A percentile compares a stretch with the other conserved stretches of the same genome.
These are phyloP conservation scores for Solanum hybrid DNA, from an alignment of 305 asterid species.

Conservation along the genomic window DNA sequence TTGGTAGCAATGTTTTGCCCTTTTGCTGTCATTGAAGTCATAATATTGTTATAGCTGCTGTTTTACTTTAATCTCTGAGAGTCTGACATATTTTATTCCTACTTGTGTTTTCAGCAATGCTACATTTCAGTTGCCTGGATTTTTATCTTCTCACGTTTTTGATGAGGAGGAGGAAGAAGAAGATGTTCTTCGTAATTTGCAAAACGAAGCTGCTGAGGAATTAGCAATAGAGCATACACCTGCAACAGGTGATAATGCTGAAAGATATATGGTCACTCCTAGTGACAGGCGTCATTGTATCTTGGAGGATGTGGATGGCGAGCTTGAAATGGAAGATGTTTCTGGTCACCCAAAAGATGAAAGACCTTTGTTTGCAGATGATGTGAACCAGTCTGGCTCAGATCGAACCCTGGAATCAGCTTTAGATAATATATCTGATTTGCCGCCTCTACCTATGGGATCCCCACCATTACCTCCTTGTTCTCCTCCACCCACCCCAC, in stretches of 20 bases:
- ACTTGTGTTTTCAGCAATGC: constrained; percentile 56
- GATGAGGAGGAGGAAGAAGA: constrained; percentile 72
- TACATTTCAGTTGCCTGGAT: constrained; percentile 73
- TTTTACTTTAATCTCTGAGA: constrained; percentile 11
- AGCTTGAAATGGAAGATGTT: constrained; percentile 99
- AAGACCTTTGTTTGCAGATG: constrained; percentile 26
- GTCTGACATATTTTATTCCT: background rate
- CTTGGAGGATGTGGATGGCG: constrained; percentile 92
- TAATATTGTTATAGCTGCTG: background rate
- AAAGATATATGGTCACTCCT: constrained; percentile 44
- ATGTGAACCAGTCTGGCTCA: constrained; percentile 22
- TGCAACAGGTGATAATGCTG: constrained; percentile 35
- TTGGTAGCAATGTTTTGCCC: background rate
- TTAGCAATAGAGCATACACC: constrained; percentile 40
- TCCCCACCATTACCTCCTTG: constrained; percentile 83
- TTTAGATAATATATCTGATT: constrained; percentile 21
- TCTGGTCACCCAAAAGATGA: constrained; percentile 63
- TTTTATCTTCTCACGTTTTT: constrained; percentile 48
- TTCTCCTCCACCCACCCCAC: constrained; percentile 83
- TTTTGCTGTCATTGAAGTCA: background rate
- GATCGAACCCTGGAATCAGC: constrained; percentile 22
- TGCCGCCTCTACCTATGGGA: constrained; percentile 53
- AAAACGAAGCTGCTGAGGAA: constrained; percentile 27
- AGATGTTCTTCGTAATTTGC: constrained; percentile 19
- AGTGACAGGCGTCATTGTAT: constrained; percentile 71